Evolutionary conservation across 202 grass and related monocot genomes (phyloP), one percentile per base, ranked within the genome.

Genomic region (Sporobolus alterniflorus): DNA sequence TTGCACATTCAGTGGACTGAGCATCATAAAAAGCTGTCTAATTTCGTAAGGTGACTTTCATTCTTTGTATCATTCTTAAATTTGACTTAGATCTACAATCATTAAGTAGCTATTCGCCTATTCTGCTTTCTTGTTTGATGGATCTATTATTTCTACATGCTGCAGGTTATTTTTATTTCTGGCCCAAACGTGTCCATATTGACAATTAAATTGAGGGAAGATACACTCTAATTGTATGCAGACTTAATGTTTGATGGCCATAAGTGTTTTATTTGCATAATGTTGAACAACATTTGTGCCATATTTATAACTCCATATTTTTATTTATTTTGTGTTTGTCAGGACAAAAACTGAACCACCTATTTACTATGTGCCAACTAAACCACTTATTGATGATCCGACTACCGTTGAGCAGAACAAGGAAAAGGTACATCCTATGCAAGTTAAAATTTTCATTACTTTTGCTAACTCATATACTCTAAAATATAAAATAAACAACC

Each of bases 111-210:
- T 67, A 74, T 76, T 77, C 41, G 68, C 16, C 65, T 67, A 74
- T 76, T 77, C 41, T 77, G 51, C 57, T 77, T 51, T 73, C 22
- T 86, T 64, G 15, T 51, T 84, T 76, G 61, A 70, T 49, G 42
- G 25, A 60, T 73, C 51, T 72, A 21, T 77, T 81, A 42, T 83
- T 86, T 76, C 64, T 90, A 24, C 67, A 75, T 72, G 28, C 69
- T 96, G 92, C 91, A 99, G 97, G 97, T 99, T 99, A 99, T 92
- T 99, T 96, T 98, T 99, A 94, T 90, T 96, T 70, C 92, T 96
- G 91, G 91, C 81, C 91, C 94, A 89, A 95, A 97, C 87, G 90
- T 95, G 83, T 98, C 82, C 96, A 90, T 98, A 94, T 94, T 96
- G 97, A 94, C 93, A 96, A 96, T 95, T 94, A 93, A 95, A 86